Evolutionary conservation across 2,329 filamentous ascomycete genomes (phyloP).

Genomic region (Aspergillus persii): DNA sequence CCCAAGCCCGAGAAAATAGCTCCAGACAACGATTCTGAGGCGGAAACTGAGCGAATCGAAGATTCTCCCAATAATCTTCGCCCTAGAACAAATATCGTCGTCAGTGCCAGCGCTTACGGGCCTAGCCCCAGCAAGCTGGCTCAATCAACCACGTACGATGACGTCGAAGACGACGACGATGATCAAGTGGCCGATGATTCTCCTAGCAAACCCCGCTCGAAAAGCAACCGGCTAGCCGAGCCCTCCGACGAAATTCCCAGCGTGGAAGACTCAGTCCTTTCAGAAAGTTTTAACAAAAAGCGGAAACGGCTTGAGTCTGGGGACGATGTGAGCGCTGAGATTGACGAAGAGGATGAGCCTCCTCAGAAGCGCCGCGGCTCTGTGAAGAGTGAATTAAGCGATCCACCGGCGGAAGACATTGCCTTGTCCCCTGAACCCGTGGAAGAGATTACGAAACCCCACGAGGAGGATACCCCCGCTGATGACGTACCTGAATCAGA

Average conservation of each 20-base stretch:
- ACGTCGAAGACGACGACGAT: conserved; percentile 53
- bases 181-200: conserved; percentile 43
- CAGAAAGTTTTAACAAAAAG: conserved; percentile 38
- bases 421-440: conserved; percentile 35
- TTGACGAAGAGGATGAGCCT: conserved; percentile 41
- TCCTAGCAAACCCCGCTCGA: conserved; percentile 39
- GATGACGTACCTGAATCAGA: conserved; percentile 35
- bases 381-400: conserved; percentile 36
- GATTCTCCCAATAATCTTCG: conserved; percentile 73
- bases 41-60: conserved; percentile 90
- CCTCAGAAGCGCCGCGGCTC: conserved; percentile 43
- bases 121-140: conserved; percentile 76
- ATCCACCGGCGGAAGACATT: conserved; percentile 34
- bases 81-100: conserved; percentile 58
- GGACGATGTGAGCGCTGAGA: conserved; percentile 36
- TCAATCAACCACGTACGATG: conserved; percentile 51
- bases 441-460: conserved; percentile 30
- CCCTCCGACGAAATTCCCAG: conserved; percentile 21
- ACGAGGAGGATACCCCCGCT: conserved; percentile 30
- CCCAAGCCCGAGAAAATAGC: conserved; percentile 54
- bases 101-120: conserved; percentile 60
- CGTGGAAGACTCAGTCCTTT: conserved; percentile 28
- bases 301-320: conserved; percentile 39
- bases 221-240: conserved; percentile 29
- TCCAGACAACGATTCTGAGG: conserved; percentile 72